Evolutionary conservation across 768 basidiomycete species (phyloP).

Genomic region (Rhizopogon vesiculosus): DNA sequence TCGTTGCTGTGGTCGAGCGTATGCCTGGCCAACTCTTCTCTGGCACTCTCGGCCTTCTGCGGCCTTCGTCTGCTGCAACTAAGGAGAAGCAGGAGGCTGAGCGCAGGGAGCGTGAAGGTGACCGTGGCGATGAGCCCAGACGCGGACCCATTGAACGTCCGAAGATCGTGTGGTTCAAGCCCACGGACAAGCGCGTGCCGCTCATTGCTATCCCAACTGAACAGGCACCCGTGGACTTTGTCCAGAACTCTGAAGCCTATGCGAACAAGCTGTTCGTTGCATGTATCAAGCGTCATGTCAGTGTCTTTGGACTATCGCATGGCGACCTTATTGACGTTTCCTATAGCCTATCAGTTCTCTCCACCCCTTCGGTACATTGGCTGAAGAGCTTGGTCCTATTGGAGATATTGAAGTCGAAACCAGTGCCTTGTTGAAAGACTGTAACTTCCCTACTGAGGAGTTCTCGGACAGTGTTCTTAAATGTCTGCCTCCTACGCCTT

Average conservation of each 20-base stretch:
- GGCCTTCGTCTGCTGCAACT: conserved; percentile 94
- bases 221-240: conserved; percentile 94
- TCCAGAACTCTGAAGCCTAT: conserved; percentile 91
- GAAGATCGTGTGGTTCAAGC: conserved; percentile 99
- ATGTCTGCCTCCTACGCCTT: conserved; percentile 93
- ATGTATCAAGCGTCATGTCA: conserved; percentile 95
- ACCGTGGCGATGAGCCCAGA: conserved; percentile 79
- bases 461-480: conserved; percentile 94
- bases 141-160: conserved; percentile 81
- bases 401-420: conserved; percentile 99
- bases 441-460: conserved; percentile 98
- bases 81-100: conserved; percentile 99
- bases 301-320: conserved; percentile 24
- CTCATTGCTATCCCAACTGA: conserved; percentile 98
- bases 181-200: conserved; percentile 97
- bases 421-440: conserved; percentile 94
- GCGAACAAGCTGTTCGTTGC: conserved; percentile 91
- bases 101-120: conserved; percentile 93
- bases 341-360: conserved; percentile 86
- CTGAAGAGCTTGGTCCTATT: conserved; percentile 96
- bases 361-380: conserved; percentile 97
- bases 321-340: conserved; percentile 13
- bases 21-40: conserved; percentile 99
- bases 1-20: conserved; percentile 98
- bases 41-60: conserved; percentile 90